These are phyloP conservation scores for Sclerotinia minor DNA, from an alignment of 2,329 filamentous ascomycete species.

Conservation along the genomic window DNA sequence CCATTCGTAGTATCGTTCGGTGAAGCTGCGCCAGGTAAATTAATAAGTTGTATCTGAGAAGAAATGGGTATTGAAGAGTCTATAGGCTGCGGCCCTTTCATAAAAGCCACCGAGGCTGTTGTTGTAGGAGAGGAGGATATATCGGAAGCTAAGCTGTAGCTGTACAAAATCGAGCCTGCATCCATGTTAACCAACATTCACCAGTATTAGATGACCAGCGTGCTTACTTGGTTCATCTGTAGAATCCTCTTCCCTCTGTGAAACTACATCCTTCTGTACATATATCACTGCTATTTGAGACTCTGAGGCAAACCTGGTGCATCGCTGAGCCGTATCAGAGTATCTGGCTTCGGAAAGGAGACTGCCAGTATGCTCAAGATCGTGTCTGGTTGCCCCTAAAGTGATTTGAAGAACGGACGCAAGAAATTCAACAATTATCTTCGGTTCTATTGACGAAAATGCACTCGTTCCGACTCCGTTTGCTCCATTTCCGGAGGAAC, in stretches of 20 bases:
- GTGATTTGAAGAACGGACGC: conserved; percentile 69
- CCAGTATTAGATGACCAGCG: neutral
- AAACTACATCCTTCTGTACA: conserved; percentile 77
- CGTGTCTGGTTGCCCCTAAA: conserved; percentile 71
- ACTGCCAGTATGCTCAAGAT: conserved; percentile 79
- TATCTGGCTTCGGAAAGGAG: conserved; percentile 73
- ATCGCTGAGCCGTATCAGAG: conserved; percentile 80
- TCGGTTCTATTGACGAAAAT: conserved; percentile 64
- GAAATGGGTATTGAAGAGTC: conserved; percentile 79
- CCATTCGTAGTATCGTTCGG: conserved; percentile 61
- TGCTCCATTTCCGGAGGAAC: conserved; percentile 38
- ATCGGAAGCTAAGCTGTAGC: conserved; percentile 79
- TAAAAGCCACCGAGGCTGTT: conserved; percentile 79
- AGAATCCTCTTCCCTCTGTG: conserved; percentile 40
- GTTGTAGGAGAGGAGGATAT: conserved; percentile 79
- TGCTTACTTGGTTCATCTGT: conserved; percentile 44
- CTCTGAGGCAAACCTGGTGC: conserved; percentile 85
- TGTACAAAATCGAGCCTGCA: conserved; percentile 57
- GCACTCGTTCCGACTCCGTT: conserved; percentile 38
- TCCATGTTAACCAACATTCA: conserved; percentile 40
- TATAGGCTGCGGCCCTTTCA: conserved; percentile 87
- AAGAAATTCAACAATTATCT: conserved; percentile 69
- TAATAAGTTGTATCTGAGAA: conserved; percentile 89
- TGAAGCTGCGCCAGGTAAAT: conserved; percentile 78
- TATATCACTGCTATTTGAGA: conserved; percentile 78